Evolutionary conservation across 345 rosid species (phyloP), one percentile per base, ranked within the genome.

Genomic region (Physaria fendleri): DNA sequence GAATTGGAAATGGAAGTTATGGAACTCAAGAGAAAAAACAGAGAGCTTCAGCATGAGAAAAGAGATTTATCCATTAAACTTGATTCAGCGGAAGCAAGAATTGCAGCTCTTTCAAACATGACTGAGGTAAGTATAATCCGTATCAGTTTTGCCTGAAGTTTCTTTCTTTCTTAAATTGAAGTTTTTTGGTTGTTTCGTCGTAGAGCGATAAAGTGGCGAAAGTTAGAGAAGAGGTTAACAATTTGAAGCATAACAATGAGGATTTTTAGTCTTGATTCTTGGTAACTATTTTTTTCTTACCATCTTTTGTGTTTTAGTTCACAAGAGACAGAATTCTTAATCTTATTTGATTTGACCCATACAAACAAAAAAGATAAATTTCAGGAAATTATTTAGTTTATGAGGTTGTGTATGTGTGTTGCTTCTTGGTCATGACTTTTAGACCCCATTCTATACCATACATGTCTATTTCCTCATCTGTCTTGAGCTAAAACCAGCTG

Each of bases 31-130:
- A 93, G 99, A 67, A 87, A 77, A 71, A 93, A 89, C 59, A 78
- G 75, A 78, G 99, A 93, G 64, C 97, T 89, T 77, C 95, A 93
- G 75, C 81, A 81, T 37, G 99, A 93, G 74, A 93, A 89, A 76
- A 85, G 99, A 76, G 91, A 85, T 71, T 58, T 93, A 65, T 77
- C 78, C 18, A 75, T 85, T 43, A 88, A 83, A 75, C 86, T 83
- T 41, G 95, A 87, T 67, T 82, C 95, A 52, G 89, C 91, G 11
- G 86, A 89, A 82, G 72, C 87, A 67, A 87, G 82, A 78, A 64
- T 82, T 47, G 49, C 75, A 41, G 49, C 84, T 58, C 89, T 93
- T 54, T 82, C 94, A 47, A 93, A 79, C 64, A 81, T 93, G 95
- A 89, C 97, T 16, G 95, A 93, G 85, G 99, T 86, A 76, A 73